These are phyloP conservation scores for Tulasnella sp. DNA, from an alignment of 768 basidiomycete species.

Conservation along the genomic window DNA sequence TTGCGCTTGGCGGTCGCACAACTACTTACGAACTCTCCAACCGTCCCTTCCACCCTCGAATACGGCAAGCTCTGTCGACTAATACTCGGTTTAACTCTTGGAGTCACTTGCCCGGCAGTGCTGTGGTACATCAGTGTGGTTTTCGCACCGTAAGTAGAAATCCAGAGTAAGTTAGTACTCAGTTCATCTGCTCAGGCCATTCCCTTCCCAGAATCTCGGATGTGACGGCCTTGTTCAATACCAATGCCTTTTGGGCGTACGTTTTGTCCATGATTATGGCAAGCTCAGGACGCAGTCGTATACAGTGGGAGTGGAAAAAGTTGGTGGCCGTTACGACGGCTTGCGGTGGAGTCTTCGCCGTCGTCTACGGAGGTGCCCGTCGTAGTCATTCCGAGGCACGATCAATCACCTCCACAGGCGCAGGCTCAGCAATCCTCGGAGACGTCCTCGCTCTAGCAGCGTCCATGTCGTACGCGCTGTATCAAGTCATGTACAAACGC, in stretches of 20 bases:
- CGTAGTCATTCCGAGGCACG: background rate
- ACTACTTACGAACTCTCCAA: slow-evolving; percentile 31
- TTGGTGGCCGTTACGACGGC: slow-evolving; percentile 71
- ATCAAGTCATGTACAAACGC: slow-evolving; percentile 80
- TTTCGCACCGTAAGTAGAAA: slow-evolving; percentile 57
- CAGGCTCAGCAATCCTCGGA: slow-evolving; percentile 37
- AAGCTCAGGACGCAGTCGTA: background rate
- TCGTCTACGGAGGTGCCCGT: slow-evolving; percentile 58
- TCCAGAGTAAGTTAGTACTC: background rate
- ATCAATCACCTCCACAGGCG: background rate
- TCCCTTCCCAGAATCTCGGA: slow-evolving; percentile 55
- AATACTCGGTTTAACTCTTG: background rate
- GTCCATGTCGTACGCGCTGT: slow-evolving; percentile 63
- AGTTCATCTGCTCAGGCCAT: background rate
- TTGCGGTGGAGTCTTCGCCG: slow-evolving; percentile 66
- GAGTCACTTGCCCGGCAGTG: slow-evolving; percentile 39
- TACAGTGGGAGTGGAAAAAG: slow-evolving; percentile 52
- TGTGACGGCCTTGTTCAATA: slow-evolving; percentile 78
- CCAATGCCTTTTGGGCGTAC: slow-evolving; percentile 88
- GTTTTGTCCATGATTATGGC: slow-evolving; percentile 45
- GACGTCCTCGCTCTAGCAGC: slow-evolving; percentile 64
- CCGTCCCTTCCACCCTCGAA: background rate
- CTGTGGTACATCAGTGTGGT: slow-evolving; percentile 71
- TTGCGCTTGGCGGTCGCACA: slow-evolving; percentile 40
- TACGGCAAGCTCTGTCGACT: background rate